Percentiles rank a stretch among this genome's conserved stretches.
Conservation (phyloP, 2,329 filamentous ascomycete species). For the Chrysoporthe austroafricana region DNA sequence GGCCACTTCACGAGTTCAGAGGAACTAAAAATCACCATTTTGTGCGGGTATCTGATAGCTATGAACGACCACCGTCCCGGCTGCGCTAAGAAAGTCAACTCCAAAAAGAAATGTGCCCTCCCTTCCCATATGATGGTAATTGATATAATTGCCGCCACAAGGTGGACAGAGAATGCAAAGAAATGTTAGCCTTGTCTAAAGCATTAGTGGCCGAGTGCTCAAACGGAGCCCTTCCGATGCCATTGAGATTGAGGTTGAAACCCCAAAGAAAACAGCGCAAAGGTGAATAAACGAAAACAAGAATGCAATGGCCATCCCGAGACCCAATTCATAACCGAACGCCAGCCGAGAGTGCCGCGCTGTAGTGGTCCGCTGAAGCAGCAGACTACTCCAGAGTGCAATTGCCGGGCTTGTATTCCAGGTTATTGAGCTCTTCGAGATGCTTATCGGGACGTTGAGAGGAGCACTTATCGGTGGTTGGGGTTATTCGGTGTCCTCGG, state of each 20-base stretch:
- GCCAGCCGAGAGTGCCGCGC: background rate
- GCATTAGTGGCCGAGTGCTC: conserved; percentile 6
- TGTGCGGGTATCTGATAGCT: conserved; percentile 12
- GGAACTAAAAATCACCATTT: background rate
- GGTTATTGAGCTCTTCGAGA: background rate
- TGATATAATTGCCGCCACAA: conserved; percentile 2
- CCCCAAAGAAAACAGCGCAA: background rate
- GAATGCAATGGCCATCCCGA: conserved; percentile 1
- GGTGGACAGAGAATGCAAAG: conserved; percentile 6
- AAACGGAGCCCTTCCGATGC: background rate
- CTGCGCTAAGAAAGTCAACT: conserved; percentile 12
- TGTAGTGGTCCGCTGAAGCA: background rate
- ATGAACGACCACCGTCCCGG: conserved; percentile 4
- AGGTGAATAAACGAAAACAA: background rate
- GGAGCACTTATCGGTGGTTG: background rate
- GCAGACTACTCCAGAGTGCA: background rate
- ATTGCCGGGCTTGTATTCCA: background rate
- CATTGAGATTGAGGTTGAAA: background rate
- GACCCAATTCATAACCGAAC: background rate
- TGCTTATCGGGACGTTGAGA: background rate
- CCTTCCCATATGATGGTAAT: background rate
- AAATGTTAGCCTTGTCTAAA: background rate
- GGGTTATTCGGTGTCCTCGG: background rate
- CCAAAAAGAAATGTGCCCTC: conserved; percentile 3
- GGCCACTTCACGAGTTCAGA: background rate